Base-by-base conservation (phyloP, 768 basidiomycete species). In the Rhodotorula graminis region DNA sequence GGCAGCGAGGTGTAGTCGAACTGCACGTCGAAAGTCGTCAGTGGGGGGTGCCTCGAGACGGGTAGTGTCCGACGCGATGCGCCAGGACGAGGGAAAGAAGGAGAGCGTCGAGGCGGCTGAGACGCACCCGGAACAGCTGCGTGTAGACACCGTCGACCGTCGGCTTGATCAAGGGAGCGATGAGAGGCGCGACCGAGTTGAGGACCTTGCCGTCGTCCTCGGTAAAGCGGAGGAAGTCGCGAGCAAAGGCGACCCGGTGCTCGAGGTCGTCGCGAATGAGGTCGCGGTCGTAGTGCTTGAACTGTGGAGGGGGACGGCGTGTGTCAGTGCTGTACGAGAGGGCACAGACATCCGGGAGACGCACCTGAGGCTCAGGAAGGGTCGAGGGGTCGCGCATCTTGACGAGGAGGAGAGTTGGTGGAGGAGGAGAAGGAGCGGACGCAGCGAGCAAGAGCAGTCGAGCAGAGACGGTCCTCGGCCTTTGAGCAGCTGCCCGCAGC, bases 131-230 rank as follows among this genome's bases (percentile, higher is more conserved):
- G 57, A 73, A 70, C 11, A 73, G 64, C 44, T 74, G 62, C 12
- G 14, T 29, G 65, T 74, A 74, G 18, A 74, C 64, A 1, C 33
- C 59, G 46, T 74, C 72, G 44, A 65, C 64, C 23, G 55, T 57
- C 29, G 64, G 64, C 33, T 65, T 62, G 61, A 69, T 40, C 11
- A 69, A 21, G 5, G 68, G 68, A 2, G 44, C 2, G 23, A 70
- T 42, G 23, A 70, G 11, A 7, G 12, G 49, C 0, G 63, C 63
- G 37, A 58, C 63, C 1, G 27, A n/a, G 69, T 70, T 58, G 18
- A 70, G 42, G 3, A 57, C n/a, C 49, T 52, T 18, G 44, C 52
- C 63, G 58, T 60, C 64, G 18, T 52, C 63, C 40, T 60, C 52
- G 47, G 33, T 47, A 58, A 70, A 70, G 21, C 61, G 63, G 37